Evolutionary conservation across 2,329 filamentous ascomycete species (phyloP).

Genomic region (Coniella vitis): DNA sequence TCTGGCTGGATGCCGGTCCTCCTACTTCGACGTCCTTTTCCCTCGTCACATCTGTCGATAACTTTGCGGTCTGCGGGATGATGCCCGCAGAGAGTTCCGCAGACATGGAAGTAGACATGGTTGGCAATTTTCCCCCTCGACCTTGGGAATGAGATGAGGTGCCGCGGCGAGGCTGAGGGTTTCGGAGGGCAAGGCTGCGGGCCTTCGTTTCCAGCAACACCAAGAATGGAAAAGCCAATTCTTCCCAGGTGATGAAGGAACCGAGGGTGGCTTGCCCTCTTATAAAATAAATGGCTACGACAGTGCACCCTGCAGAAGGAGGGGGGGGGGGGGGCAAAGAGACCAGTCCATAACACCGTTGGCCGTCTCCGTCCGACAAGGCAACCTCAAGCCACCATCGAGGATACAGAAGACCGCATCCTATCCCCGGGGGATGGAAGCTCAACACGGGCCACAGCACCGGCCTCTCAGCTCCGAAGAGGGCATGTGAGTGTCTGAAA

Average conservation of each 20-base stretch:
- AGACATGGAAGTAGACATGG: no score
- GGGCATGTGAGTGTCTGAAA: constrained; percentile 1
- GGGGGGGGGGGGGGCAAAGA: not conserved
- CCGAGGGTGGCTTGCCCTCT: no score
- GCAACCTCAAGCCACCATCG: not conserved
- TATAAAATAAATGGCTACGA: not conserved
- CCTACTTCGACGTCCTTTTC: constrained; percentile 5
- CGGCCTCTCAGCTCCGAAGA: not conserved
- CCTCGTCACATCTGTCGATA: not conserved
- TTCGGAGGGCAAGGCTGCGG: no score
- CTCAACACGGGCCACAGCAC: not conserved
- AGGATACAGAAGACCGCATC: not conserved
- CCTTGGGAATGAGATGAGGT: no score
- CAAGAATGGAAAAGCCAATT: no score
- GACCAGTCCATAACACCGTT: constrained; percentile 1
- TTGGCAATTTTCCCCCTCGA: no score
- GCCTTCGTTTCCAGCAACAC: no score
- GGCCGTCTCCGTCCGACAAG: not conserved
- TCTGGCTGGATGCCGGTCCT: not conserved
- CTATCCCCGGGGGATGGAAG: constrained; percentile 4
- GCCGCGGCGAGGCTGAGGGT: no score
- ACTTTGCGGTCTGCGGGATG: not conserved
- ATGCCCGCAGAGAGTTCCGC: no score
- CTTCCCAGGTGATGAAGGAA: no score
- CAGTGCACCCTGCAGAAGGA: not conserved